These are phyloP conservation scores for Hypomyces perniciosus DNA, from an alignment of 2,329 filamentous ascomycete species.

Conservation along the genomic window DNA sequence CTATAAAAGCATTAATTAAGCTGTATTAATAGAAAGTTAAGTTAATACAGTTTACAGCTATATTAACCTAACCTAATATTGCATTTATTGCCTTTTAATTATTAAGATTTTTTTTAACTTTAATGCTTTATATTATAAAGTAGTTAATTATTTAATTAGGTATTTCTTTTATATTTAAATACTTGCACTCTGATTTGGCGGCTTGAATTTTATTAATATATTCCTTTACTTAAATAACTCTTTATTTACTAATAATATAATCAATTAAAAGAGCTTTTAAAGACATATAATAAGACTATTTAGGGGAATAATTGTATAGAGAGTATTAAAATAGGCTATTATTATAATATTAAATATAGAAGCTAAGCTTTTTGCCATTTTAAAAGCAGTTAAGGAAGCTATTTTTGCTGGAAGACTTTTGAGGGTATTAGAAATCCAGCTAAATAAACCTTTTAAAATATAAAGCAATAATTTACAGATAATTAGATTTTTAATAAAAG, in stretches of 20 bases:
- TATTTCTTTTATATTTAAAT: neutral
- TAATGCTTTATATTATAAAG: neutral
- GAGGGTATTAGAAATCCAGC: too few species aligned
- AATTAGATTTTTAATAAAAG: too few species aligned
- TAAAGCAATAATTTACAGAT: too few species aligned
- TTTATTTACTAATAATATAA: conserved; percentile 1
- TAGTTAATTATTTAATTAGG: neutral
- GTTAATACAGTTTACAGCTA: neutral
- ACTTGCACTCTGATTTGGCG: neutral
- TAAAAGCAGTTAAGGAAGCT: neutral
- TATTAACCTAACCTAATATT: neutral
- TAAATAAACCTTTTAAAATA: too few species aligned
- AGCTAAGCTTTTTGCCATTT: neutral
- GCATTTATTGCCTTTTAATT: neutral
- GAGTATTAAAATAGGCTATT: neutral
- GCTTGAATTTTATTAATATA: neutral
- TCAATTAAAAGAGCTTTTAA: neutral
- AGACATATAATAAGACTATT: neutral
- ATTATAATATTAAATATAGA: neutral
- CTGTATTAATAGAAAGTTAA: neutral
- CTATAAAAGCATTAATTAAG: neutral
- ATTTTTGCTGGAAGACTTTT: neutral
- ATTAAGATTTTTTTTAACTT: neutral
- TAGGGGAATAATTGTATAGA: neutral
- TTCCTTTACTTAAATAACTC: neutral